Evolutionary conservation across 1,139 yeast genomes (phyloP), one percentile per base, ranked within the genome.

Genomic region (Hansenula sp.): DNA sequence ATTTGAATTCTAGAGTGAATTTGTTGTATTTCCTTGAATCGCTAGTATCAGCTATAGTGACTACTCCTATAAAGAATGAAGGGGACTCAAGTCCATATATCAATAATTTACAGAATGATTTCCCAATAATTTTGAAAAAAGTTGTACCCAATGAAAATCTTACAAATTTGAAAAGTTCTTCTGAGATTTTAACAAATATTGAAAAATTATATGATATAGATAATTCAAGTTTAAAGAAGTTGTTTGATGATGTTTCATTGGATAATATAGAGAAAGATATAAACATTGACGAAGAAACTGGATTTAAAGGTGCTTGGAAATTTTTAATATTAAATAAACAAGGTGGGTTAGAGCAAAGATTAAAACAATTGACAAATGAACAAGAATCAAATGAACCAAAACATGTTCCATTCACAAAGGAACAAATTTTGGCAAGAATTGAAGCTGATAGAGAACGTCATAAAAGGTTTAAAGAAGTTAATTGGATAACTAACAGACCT

Each of bases 401-500:
- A n/a, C n/a, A n/a, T n/a, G n/a, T n/a, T n/a, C n/a, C n/a, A n/a
- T 49, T 75, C 13, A 61, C 80, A 2, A 72, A 72, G 45, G 72
- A 76, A 40, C 84, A 84, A 52, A 80, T 85, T 13, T 60, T 85
- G n/a, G 70, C 77, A 33, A 69, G 96, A 47, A 86, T 89, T 80
- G 96, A 89, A 59, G 93, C 85, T 49, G 96, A 89, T 60, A 68
- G 96, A 52, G 96, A 89, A 60, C 70, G 93, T 39, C 89, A 85
- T 53, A 89, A 89, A 59, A 73, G 86, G 47, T 77, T 84, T 15
- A 86, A 88, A 54, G 96, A 89, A 57, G 76, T 72, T 21, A 67
- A 82, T 30, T 87, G 96, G 95, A 76, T 79, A 13, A 80, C 84
- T 0, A 72, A 72, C 27, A 61, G 86, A 47, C 74, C 76, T 16